These are phyloP conservation scores for Herpetomonas samuelpessoai DNA, from an alignment of 208 protist species.

Conservation along the genomic window DNA sequence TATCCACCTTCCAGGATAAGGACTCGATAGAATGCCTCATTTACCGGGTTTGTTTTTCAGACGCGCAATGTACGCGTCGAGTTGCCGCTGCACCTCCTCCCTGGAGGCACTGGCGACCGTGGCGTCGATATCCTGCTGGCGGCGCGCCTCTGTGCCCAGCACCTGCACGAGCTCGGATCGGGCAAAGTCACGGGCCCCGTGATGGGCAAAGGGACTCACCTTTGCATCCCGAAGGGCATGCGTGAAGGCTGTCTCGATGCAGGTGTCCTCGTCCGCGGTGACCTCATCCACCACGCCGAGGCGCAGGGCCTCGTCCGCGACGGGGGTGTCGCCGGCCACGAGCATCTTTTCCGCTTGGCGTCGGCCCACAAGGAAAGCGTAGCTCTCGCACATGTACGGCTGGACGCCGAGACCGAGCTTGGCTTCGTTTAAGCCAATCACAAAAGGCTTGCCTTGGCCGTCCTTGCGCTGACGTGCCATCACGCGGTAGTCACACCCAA, in stretches of 20 bases:
- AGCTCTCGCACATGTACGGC: conserved; percentile 65
- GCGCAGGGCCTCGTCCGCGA: conserved; percentile 56
- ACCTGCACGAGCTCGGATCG: conserved; percentile 67
- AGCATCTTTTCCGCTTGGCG: conserved; percentile 69
- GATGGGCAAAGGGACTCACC: conserved; percentile 58
- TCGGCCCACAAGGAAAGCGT: conserved; percentile 61
- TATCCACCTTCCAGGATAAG: no score
- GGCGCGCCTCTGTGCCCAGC: conserved; percentile 64
- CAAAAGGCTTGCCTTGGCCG: conserved; percentile 35
- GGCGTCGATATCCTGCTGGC: conserved; percentile 77
- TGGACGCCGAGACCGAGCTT: conserved; percentile 70
- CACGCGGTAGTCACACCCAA: conserved; percentile 77
- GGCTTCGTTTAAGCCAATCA: conserved; percentile 82
- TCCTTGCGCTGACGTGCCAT: conserved; percentile 54
- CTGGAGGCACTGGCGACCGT: conserved; percentile 57
- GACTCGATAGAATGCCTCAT: no score
- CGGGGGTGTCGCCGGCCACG: conserved; percentile 72
- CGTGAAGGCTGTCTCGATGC: conserved; percentile 41
- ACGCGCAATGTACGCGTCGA: conserved; percentile 47
- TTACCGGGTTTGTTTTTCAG: no score
- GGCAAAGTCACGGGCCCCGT: conserved; percentile 79
- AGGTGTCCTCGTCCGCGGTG: conserved; percentile 37
- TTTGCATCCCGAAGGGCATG: conserved; percentile 53
- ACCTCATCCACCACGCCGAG: conserved; percentile 71
- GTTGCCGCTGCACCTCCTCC: conserved; percentile 62